Evolutionary conservation across 2,329 filamentous ascomycete genomes (phyloP).

Genomic region (Ophiocordyceps robertsii): DNA sequence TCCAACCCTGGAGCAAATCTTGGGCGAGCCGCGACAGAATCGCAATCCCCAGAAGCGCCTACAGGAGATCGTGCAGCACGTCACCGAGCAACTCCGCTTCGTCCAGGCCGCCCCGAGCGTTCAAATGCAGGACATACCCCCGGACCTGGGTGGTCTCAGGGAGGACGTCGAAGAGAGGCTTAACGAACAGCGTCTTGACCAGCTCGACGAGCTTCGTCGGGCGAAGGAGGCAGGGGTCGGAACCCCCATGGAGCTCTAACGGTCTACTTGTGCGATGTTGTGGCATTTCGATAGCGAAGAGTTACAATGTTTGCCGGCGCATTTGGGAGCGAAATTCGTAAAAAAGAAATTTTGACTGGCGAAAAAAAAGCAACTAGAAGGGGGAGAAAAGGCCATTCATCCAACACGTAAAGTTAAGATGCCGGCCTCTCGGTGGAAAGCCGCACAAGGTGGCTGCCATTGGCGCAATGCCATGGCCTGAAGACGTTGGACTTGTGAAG

Average conservation of each 20-base stretch:
- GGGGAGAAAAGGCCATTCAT: no score
- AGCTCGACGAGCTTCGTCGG: slow-evolving; percentile 37
- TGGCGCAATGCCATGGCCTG: no score
- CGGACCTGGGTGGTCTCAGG: slow-evolving; percentile 55
- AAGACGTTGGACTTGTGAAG: no score
- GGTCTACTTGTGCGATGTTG: no score
- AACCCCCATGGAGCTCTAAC: slow-evolving; percentile 38
- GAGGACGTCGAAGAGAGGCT: slow-evolving; percentile 56
- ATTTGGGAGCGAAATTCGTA: no score
- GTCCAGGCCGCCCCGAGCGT: slow-evolving; percentile 77
- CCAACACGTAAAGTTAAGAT: no score
- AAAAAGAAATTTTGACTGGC: no score
- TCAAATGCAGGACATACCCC: slow-evolving; percentile 68
- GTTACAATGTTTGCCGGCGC: no score
- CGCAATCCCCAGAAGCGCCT: slow-evolving; percentile 67
- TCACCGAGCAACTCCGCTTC: slow-evolving; percentile 77
- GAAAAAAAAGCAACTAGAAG: no score
- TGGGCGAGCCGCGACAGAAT: slow-evolving; percentile 59
- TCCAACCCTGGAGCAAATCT: slow-evolving; percentile 63
- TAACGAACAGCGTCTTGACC: slow-evolving; percentile 49
- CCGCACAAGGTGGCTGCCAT: no score
- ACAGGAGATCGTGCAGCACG: slow-evolving; percentile 60
- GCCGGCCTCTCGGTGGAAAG: no score
- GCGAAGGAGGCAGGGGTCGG: slow-evolving; percentile 44
- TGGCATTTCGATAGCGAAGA: no score